phyloP scores from a whole-genome alignment of 2,329 filamentous ascomycete species.

The Triangularia verruculosa region DNA sequence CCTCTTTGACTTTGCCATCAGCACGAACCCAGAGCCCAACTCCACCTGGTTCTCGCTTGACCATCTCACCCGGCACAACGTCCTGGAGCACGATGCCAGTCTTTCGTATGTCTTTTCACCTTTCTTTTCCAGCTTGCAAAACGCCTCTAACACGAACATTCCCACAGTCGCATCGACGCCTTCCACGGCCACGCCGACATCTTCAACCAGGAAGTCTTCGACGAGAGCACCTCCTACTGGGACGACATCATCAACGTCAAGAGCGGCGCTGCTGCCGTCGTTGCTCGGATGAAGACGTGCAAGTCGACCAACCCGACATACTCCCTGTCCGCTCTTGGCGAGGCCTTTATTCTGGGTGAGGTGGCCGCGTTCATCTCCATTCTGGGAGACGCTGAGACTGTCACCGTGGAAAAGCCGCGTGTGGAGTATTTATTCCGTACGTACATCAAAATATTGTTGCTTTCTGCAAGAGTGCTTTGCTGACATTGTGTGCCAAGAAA shows the following conservation, averaged over 20 bases:
- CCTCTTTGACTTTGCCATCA: constrained; percentile 44
- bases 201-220: constrained; percentile 53
- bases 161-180: constrained; percentile 17
- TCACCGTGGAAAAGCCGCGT: constrained; percentile 38
- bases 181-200: constrained; percentile 48
- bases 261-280: constrained; percentile 45
- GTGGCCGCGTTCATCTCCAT: constrained; percentile 48
- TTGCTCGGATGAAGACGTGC: constrained; percentile 44
- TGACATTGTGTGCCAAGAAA: constrained; percentile 13
- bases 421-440: constrained; percentile 48
- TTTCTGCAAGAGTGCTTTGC: too few relatives aligned
- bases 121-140: too few relatives aligned
- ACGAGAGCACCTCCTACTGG: constrained; percentile 45
- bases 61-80: constrained; percentile 44
- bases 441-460: constrained; percentile 16
- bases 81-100: constrained; percentile 44
- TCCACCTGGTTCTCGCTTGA: constrained; percentile 42
- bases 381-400: constrained; percentile 43
- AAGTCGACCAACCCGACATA: constrained; percentile 48
- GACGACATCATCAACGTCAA: constrained; percentile 39
- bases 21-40: constrained; percentile 43
- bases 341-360: constrained; percentile 50
- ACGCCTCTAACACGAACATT: too few relatives aligned
- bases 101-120: constrained; percentile 1
- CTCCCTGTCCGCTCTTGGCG: constrained; percentile 40